Evolutionary conservation across 495 filamentous ascomycete species (phyloP).

Genomic region (Hypoxylon fuscum): DNA sequence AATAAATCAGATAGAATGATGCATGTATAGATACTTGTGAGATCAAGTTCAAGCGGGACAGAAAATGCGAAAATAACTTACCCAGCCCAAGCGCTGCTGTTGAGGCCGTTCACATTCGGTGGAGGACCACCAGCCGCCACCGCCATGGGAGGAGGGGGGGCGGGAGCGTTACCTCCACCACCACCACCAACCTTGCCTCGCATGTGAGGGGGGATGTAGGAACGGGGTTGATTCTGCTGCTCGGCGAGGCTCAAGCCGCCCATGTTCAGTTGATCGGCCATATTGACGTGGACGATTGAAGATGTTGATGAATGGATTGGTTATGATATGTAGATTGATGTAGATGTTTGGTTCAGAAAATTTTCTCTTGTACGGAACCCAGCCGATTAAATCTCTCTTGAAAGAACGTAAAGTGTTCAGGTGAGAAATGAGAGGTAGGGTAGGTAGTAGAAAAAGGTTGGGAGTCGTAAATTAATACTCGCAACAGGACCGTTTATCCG

Average conservation of each 20-base stretch:
- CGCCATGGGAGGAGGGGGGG: conserved; percentile 40
- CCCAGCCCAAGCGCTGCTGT: conserved; percentile 72
- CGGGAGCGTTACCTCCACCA: conserved; percentile 34
- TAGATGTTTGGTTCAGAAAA: conserved; percentile 22
- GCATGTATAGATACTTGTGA: not conserved
- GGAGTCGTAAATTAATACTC: conserved; percentile 19
- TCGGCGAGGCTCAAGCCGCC: conserved; percentile 77
- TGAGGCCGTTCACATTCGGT: conserved; percentile 58
- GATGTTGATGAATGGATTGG: conserved; percentile 5
- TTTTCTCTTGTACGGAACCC: conserved; percentile 44
- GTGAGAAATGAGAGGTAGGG: conserved; percentile 41
- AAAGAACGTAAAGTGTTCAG: conserved; percentile 51
- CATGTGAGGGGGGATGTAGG: conserved; percentile 97
- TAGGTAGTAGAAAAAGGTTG: conserved; percentile 14
- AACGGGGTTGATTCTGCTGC: conserved; percentile 72
- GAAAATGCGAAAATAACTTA: conserved; percentile 49
- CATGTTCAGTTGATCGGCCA: conserved; percentile 98
- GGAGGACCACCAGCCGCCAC: conserved; percentile 45
- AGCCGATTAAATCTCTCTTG: conserved; percentile 47
- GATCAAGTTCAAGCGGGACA: not conserved
- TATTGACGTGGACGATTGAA: conserved; percentile 47
- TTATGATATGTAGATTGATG: conserved; percentile 8
- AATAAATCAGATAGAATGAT: conserved; percentile 1
- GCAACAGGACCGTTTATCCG: not conserved
- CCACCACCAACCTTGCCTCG: conserved; percentile 66